These are phyloP conservation scores for Verticillium klebahnii DNA, from an alignment of 2,329 filamentous ascomycete species.

Conservation along the genomic window DNA sequence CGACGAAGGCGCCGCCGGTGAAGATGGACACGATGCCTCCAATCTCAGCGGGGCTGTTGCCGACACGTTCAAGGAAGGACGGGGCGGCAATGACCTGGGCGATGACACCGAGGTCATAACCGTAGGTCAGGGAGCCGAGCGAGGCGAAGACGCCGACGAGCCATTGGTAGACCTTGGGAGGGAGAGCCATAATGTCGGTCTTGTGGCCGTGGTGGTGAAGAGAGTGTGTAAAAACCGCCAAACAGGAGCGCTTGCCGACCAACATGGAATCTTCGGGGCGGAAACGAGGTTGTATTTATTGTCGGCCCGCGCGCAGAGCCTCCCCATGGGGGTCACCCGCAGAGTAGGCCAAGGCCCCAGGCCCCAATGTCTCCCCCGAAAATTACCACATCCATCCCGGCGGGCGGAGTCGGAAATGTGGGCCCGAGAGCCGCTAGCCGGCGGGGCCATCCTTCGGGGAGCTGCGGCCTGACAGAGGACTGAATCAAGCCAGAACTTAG, in stretches of 20 bases:
- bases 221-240: background rate
- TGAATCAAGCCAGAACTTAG: too few relatives aligned
- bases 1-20: slow-evolving; percentile 72
- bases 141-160: slow-evolving; percentile 51
- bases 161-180: slow-evolving; percentile 44
- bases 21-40: slow-evolving; percentile 54
- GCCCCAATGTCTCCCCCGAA: background rate
- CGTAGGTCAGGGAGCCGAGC: slow-evolving; percentile 49
- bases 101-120: slow-evolving; percentile 52
- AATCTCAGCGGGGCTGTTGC: slow-evolving; percentile 13
- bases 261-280: background rate
- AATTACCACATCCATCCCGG: background rate
- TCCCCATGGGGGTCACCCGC: background rate
- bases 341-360: background rate
- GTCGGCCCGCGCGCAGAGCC: background rate
- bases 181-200: slow-evolving; percentile 30
- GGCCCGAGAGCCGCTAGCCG: background rate
- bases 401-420: background rate
- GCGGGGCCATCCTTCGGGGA: background rate
- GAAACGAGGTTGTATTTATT: background rate
- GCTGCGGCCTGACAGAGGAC: background rate
- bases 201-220: too few relatives aligned
- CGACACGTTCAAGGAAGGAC: slow-evolving; percentile 36
- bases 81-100: slow-evolving; percentile 46
- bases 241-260: background rate